These are phyloP conservation scores for Leishmania arabica DNA, from an alignment of 208 protist genomes.

Conservation along the genomic window DNA sequence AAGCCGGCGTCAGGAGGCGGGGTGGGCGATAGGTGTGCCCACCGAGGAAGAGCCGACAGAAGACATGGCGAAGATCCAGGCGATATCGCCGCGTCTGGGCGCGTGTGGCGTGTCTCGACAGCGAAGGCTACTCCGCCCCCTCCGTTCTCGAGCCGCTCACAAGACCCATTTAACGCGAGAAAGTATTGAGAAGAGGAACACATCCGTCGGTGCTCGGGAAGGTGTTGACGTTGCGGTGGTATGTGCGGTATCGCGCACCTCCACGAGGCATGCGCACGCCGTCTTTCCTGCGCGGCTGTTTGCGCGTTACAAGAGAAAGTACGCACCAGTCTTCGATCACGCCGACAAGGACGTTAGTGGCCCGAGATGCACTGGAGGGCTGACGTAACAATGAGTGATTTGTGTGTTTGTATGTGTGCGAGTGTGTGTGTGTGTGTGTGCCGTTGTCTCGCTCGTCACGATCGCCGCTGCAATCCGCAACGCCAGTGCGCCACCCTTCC, in stretches of 20 bases:
- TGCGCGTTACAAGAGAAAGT: background rate
- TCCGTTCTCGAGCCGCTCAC: background rate
- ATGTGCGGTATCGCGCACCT: background rate
- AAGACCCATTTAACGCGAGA: background rate
- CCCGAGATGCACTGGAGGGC: background rate
- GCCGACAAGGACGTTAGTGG: background rate
- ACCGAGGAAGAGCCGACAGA: background rate
- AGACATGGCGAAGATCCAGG: background rate
- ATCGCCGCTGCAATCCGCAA: too few species aligned
- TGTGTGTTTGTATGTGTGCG: background rate
- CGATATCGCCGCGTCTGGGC: background rate
- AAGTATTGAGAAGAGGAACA: background rate
- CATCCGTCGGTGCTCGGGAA: background rate
- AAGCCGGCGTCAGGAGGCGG: background rate
- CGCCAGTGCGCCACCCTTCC: too few species aligned
- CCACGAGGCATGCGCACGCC: background rate
- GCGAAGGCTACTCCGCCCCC: background rate
- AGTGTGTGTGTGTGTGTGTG: background rate
- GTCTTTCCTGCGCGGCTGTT: background rate
- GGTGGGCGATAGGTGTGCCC: background rate
- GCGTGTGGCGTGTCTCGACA: background rate
- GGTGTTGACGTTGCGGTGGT: background rate
- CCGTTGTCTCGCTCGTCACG: background rate
- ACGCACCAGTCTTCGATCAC: background rate
- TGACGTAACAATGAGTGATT: background rate